A percentile compares a stretch with the other conserved stretches of the same genome.
Conservation (phyloP, 2,329 filamentous ascomycete species). For the Salinomyces thailandicus region DNA sequence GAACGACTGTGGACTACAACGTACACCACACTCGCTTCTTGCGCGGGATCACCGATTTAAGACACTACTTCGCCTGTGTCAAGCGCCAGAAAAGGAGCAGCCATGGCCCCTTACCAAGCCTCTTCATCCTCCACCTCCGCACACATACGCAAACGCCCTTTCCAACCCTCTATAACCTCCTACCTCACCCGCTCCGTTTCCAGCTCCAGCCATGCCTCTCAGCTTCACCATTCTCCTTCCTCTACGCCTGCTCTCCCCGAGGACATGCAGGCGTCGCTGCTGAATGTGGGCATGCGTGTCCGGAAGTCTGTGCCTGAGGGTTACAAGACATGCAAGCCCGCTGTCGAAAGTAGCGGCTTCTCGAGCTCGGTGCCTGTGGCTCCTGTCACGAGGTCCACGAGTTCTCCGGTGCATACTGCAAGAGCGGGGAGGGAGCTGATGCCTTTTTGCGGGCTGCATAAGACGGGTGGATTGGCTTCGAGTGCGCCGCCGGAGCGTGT, state of each 20-base stretch:
- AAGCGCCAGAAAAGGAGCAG: too few relatives aligned
- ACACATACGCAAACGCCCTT: conserved; percentile 32
- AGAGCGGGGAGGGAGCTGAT: conserved; percentile 48
- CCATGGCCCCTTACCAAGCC: too few relatives aligned
- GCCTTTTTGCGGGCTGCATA: conserved; percentile 73
- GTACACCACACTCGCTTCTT: too few relatives aligned
- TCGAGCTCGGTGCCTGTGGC: too few relatives aligned
- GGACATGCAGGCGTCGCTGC: conserved; percentile 66
- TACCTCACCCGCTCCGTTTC: conserved; percentile 27
- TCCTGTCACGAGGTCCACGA: too few relatives aligned
- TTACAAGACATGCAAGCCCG: conserved; percentile 67
- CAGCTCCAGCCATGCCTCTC: conserved; percentile 10
- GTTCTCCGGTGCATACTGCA: too few relatives aligned
- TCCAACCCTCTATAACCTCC: conserved; percentile 36
- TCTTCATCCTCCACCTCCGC: conserved; percentile 2
- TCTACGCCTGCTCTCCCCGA: conserved; percentile 34
- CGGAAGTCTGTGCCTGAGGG: conserved; percentile 89
- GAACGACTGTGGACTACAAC: too few relatives aligned
- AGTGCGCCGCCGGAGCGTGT: conserved; percentile 19
- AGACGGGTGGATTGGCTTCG: conserved; percentile 55
- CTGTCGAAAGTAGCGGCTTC: too few relatives aligned
- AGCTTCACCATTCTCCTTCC: conserved; percentile 8
- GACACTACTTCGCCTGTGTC: too few relatives aligned
- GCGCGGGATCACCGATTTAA: too few relatives aligned
- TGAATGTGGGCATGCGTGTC: conserved; percentile 87